Evolutionary conservation across 805 yeast species (phyloP).

Genomic region (Kuraishia molischiana): DNA sequence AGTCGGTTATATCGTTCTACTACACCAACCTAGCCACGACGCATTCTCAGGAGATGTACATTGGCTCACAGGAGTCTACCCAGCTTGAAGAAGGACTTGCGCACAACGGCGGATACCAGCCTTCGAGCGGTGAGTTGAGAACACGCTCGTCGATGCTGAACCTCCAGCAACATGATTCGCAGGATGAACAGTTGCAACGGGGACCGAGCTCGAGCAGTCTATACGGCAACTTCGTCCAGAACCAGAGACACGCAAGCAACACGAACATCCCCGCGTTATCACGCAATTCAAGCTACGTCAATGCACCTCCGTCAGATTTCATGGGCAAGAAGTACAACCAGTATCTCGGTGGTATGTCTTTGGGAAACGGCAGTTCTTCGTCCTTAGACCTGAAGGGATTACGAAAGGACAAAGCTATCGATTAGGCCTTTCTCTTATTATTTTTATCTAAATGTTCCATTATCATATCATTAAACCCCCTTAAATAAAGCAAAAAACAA

Average conservation of each 20-base stretch:
- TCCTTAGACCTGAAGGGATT: constrained; percentile 1
- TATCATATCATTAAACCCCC: no score
- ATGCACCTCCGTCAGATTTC: constrained; percentile 1
- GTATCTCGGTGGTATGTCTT: background rate
- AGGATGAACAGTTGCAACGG: background rate
- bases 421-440: no score
- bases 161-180: background rate
- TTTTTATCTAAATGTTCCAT: no score
- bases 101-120: background rate
- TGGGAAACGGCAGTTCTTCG: background rate
- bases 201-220: background rate
- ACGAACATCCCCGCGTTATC: background rate
- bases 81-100: background rate
- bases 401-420: background rate
- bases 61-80: background rate
- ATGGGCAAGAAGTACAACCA: constrained; percentile 3
- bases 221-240: background rate
- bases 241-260: background rate
- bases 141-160: background rate
- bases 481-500: no score
- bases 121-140: background rate
- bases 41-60: background rate
- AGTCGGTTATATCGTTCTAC: background rate
- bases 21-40: background rate
- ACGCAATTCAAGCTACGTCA: background rate